phyloP scores from a whole-genome alignment of 73 alveolate species.

The Uronychia setigera region DNA sequence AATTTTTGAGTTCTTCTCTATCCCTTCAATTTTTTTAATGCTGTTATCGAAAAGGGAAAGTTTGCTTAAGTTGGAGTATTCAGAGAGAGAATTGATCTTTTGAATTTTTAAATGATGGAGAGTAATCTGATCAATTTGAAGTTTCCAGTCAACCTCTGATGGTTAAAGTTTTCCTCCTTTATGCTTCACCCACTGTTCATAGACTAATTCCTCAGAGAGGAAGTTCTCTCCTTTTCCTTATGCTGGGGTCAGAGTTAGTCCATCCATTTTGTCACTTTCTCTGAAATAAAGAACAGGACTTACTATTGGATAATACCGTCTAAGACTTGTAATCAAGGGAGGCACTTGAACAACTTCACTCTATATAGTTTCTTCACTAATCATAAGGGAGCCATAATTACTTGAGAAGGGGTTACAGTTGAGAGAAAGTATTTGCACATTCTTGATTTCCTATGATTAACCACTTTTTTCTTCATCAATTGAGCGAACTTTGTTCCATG shows the following conservation, averaged over 20 bases:
- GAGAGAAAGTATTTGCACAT: not conserved
- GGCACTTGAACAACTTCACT: not conserved
- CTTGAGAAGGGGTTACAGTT: not conserved
- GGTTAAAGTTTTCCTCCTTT: not conserved
- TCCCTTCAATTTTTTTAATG: conserved; percentile 81
- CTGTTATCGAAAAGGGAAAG: conserved; percentile 84
- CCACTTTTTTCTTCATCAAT: not conserved
- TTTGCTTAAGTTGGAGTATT: conserved; percentile 59
- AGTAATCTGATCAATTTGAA: not conserved
- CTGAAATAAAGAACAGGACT: no score
- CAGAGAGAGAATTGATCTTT: not conserved
- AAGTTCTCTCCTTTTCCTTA: no score
- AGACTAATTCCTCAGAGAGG: not conserved
- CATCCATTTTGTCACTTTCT: no score
- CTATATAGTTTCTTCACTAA: no score
- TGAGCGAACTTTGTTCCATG: not conserved
- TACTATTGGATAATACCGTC: no score
- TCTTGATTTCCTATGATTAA: not conserved
- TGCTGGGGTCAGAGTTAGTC: no score
- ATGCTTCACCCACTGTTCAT: not conserved
- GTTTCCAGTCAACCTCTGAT: not conserved
- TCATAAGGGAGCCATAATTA: no score
- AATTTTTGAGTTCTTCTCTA: conserved; percentile 73
- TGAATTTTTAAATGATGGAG: not conserved
- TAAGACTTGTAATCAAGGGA: not conserved